Evolutionary conservation across 305 asterid species (phyloP), one percentile per base, ranked within the genome.

Genomic region (Euphrasia arctica): DNA sequence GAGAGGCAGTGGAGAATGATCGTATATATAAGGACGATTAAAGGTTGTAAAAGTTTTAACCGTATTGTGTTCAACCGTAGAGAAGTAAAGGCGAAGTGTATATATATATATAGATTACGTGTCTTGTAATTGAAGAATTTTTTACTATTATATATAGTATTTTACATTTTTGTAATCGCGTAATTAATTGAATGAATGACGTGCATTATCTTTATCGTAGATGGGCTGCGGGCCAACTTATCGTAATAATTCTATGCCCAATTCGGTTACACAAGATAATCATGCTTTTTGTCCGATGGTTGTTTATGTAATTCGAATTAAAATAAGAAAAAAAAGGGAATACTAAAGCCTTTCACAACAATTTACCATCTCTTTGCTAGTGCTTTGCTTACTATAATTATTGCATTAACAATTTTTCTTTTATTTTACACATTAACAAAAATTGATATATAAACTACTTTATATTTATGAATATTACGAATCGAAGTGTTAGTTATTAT

Each of bases 1-100:
- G 50, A 39, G 36, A 42, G 8, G 54, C 15, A 9, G 22, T 18
- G 52, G 10, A 59, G 52, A 13, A 29, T 47, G 6, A 50, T 48
- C 45, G 58, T 71, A 48, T 76, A 73, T 70, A 79, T 51, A 63
- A 57, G 28, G 14, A 54, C 57, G 66, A 4, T 64, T 71, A 28
- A 47, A 27, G 52, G 70, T 8, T 31, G 57, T 14, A 51, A 54
- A 70, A 29, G 50, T 13, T 14, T 62, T 54, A 48, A 12, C n/a
- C 42, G 54, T 63, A 67, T 60, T 70, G 66, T 9, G 18, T 10
- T 12, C 57, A 73, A 64, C 72, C 67, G 77, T 68, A 74, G 74
- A 70, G 50, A 64, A 66, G 61, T 66, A 13, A 41, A 67, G 45
- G 27, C 13, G 32, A 60, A 27, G 60, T 4, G 36, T 32, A 4